phyloP scores from a whole-genome alignment of 1,284 basidiomycete species.

The Athelia psychrophila region DNA sequence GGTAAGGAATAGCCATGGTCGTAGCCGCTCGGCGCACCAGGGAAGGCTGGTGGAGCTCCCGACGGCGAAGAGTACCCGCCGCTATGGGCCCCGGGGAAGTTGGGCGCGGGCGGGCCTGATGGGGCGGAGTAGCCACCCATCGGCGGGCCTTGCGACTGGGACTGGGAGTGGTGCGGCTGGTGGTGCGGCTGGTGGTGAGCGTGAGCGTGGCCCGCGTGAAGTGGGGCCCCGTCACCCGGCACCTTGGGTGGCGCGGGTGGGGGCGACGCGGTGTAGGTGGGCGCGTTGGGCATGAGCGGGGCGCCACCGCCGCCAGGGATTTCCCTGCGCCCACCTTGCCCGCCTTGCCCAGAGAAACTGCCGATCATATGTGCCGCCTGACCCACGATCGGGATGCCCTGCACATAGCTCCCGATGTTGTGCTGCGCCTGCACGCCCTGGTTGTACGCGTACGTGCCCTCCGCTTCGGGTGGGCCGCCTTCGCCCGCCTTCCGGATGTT shows the following conservation, averaged over 20 bases:
- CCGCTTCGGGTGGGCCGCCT: slow-evolving; percentile 40
- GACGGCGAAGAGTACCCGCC: slow-evolving; percentile 12
- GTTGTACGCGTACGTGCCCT: slow-evolving; percentile 44
- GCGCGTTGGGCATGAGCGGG: background rate
- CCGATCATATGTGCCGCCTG: slow-evolving; percentile 41
- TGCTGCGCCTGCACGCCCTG: slow-evolving; percentile 48
- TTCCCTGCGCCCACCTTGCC: slow-evolving; percentile 11
- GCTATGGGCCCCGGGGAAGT: too few species aligned
- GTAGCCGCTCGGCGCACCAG: slow-evolving; percentile 16
- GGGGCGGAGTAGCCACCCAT: slow-evolving; percentile 8
- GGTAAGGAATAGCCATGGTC: slow-evolving; percentile 4
- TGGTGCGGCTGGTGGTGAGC: slow-evolving; percentile 8
- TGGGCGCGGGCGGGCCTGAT: background rate
- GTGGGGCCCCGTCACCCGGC: background rate
- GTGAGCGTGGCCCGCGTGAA: background rate
- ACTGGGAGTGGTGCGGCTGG: slow-evolving; percentile 10
- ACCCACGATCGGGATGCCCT: slow-evolving; percentile 46
- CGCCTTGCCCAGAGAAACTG: slow-evolving; percentile 13
- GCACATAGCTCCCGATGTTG: slow-evolving; percentile 42
- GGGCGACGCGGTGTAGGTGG: background rate
- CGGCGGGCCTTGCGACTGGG: slow-evolving; percentile 7
- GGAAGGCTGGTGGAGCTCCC: slow-evolving; percentile 20
- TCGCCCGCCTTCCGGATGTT: slow-evolving; percentile 65
- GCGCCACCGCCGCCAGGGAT: slow-evolving; percentile 1
- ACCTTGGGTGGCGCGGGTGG: background rate